These are phyloP conservation scores for Eucalyptus lansdowneana DNA, from an alignment of 345 rosid species.

Conservation along the genomic window DNA sequence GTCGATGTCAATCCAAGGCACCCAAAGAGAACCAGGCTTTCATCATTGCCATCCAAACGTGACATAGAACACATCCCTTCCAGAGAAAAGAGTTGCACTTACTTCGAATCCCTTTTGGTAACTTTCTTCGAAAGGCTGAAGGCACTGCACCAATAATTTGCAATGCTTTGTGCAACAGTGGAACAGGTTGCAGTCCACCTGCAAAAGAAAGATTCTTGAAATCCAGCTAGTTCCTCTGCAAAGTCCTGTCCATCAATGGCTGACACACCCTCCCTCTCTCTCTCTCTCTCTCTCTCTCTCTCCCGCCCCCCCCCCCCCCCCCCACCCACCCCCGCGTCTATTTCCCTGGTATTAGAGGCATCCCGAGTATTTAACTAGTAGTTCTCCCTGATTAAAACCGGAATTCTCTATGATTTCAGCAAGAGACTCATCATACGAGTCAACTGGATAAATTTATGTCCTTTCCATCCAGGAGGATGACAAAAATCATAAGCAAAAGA, in stretches of 20 bases:
- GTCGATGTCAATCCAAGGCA: background rate
- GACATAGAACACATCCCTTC: background rate
- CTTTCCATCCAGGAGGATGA: background rate
- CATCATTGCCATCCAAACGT: background rate
- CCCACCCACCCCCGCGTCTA: fast-evolving
- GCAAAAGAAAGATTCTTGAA: background rate
- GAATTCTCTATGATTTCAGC: background rate
- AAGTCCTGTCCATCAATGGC: background rate
- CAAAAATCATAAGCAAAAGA: background rate
- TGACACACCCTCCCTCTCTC: background rate
- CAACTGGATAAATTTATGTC: background rate
- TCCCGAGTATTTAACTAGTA: background rate
- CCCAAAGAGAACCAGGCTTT: background rate
- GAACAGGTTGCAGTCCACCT: background rate
- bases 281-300: background rate
- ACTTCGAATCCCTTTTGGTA: background rate
- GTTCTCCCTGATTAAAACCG: no score
- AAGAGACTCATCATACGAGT: background rate
- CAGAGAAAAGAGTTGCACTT: background rate
- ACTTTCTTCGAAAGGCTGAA: background rate
- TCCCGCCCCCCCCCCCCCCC: background rate
- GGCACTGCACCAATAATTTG: background rate
- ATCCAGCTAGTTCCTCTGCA: background rate
- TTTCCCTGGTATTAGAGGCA: background rate
- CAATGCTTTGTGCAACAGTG: background rate